Evolutionary conservation across 371 early-diverging fungal genomes (phyloP).

Genomic region (Mucor saturninus): DNA sequence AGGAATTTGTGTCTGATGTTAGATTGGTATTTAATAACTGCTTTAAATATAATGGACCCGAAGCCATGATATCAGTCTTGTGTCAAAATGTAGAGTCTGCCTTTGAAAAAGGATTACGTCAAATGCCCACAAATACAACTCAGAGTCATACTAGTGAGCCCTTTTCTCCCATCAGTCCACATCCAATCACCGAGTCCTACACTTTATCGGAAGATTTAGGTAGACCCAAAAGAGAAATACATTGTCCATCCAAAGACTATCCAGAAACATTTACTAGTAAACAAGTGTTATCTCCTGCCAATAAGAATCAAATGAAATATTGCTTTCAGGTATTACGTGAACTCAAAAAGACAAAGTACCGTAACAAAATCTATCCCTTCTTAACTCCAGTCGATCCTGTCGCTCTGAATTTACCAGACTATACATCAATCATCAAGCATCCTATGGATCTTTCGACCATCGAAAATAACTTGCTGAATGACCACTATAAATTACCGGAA

Average conservation of each 20-base stretch:
- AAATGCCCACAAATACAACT: conserved; percentile 56
- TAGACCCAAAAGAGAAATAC: conserved; percentile 78
- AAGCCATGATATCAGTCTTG: conserved; percentile 75
- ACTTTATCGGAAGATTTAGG: conserved; percentile 44
- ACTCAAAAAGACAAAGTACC: conserved; percentile 74
- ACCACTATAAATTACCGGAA: conserved; percentile 70
- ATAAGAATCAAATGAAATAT: conserved; percentile 65
- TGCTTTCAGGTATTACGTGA: conserved; percentile 77
- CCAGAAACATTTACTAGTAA: conserved; percentile 48
- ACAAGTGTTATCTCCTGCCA: conserved; percentile 42
- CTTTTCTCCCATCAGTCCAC: conserved; percentile 15
- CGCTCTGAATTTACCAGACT: conserved; percentile 91
- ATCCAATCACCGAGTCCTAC: conserved; percentile 4
- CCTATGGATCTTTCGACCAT: conserved; percentile 99
- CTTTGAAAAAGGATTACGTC: conserved; percentile 71
- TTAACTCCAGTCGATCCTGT: conserved; percentile 94
- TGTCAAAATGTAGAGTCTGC: conserved; percentile 77
- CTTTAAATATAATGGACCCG: conserved; percentile 86
- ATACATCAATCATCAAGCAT: conserved; percentile 88
- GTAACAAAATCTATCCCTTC: conserved; percentile 77
- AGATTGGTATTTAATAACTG: conserved; percentile 87
- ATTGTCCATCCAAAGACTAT: conserved; percentile 69
- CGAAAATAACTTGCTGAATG: conserved; percentile 78
- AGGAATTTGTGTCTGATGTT: conserved; percentile 80
- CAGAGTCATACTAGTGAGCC: conserved; percentile 4